Evolutionary conservation across 345 rosid genomes (phyloP), one percentile per base, ranked within the genome.

Genomic region (Capsella bursapastoris): DNA sequence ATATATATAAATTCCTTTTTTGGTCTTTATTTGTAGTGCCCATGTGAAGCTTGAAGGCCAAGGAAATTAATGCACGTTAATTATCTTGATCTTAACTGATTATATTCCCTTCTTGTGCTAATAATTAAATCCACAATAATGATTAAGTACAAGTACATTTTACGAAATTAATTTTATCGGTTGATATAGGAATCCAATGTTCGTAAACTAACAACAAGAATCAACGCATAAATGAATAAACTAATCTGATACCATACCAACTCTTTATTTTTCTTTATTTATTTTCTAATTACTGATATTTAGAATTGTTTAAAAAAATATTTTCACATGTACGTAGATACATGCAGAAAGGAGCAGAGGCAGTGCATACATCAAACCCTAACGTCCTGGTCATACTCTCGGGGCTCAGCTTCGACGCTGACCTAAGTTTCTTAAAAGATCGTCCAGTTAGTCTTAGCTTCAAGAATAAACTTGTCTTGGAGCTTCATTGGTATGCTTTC

Each of bases 341-440:
- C 82, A 64, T 89, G 98, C 86, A 86, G 69, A 75, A 71, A 73
- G 96, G 96, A 72, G 97, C 96, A n/a, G 97, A 91, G 74, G 91
- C 93, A 16, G 96, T 94, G 72, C 95, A 94, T 75, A 67, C 86
- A 32, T 89, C 89, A 51, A 94, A 91, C 78, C 98, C 97, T 4
- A 75, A 88, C 52, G 85, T 91, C 57, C 85, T 94, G 2, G 90
- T 91, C 15, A 88, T 91, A 62, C 83, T 94, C 16, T 91, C 97
- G 0, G 97, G 97, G 28, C 81, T 94, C 66, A 78, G 50, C 63
- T 90, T 80, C 44, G 97, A 90, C 76, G 85, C 64, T 65, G 95
- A 92, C 72, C 61, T 91, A 49, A 80, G 89, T 1, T 91, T 90
- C 80, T 68, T 90, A 35, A 34, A 49, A 41, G 81, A 68, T 49